These are phyloP conservation scores for Senecio squalidus DNA, from an alignment of 140 eudicot genomes.

Conservation along the genomic window DNA sequence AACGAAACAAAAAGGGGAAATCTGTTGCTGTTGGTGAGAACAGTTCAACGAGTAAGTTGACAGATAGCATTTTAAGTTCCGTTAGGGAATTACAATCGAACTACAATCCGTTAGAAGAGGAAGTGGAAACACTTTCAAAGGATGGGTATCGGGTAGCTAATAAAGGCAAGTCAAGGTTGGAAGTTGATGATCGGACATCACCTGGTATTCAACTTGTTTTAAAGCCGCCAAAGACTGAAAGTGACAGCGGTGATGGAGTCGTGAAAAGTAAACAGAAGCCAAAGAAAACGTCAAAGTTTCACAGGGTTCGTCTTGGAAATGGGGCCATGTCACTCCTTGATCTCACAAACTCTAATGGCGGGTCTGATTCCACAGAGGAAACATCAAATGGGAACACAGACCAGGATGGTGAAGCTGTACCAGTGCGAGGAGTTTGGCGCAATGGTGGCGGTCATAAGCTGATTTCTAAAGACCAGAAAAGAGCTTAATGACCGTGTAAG, in stretches of 20 bases:
- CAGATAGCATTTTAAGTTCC: slow-evolving; percentile 48
- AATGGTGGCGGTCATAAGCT: slow-evolving; percentile 86
- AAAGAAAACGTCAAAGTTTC: slow-evolving; percentile 84
- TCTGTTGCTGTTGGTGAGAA: slow-evolving; percentile 25
- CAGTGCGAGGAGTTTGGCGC: slow-evolving; percentile 82
- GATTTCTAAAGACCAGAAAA: slow-evolving; percentile 35
- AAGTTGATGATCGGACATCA: slow-evolving; percentile 30
- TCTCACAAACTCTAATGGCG: slow-evolving; percentile 32
- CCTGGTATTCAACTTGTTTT: slow-evolving; percentile 23
- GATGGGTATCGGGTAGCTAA: slow-evolving; percentile 64
- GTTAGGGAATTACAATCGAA: slow-evolving; percentile 58
- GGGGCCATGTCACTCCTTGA: slow-evolving; percentile 58
- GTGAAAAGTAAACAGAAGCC: slow-evolving; percentile 39
- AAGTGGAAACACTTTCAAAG: slow-evolving; percentile 62
- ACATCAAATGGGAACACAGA: slow-evolving; percentile 24
- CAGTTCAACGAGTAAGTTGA: slow-evolving; percentile 30
- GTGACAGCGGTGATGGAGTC: slow-evolving; percentile 28
- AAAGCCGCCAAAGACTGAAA: too few relatives aligned
- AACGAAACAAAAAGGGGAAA: slow-evolving; percentile 46
- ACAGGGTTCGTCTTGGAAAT: slow-evolving; percentile 72
- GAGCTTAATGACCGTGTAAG: slow-evolving; percentile 15
- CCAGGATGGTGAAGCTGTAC: slow-evolving; percentile 27
- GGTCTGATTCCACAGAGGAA: slow-evolving; percentile 6
- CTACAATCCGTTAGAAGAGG: slow-evolving; percentile 43
- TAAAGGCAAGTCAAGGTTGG: slow-evolving; percentile 50